Evolutionary conservation across 148 eudicot genomes (phyloP).

Genomic region (Suaeda aralocaspica): DNA sequence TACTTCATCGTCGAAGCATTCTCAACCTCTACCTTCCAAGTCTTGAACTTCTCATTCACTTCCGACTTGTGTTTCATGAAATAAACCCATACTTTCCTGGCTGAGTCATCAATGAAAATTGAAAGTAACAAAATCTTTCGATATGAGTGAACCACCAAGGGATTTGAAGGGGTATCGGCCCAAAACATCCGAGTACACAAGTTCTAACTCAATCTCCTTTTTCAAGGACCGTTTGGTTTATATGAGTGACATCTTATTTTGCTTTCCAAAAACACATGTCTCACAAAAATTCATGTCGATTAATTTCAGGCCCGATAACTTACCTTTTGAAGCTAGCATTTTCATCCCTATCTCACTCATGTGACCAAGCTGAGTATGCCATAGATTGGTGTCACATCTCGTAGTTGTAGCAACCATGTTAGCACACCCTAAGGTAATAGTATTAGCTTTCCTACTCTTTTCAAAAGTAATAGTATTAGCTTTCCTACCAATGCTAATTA

Average conservation of each 20-base stretch:
- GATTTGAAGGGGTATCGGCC: background rate
- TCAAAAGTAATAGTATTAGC: too few species aligned
- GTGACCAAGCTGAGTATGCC: slow-evolving; percentile 9
- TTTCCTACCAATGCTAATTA: too few species aligned
- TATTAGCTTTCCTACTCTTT: too few species aligned
- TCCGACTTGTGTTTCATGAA: slow-evolving; percentile 12
- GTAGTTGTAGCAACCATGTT: background rate
- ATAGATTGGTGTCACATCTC: background rate
- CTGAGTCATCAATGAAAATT: background rate
- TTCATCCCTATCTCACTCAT: slow-evolving; percentile 13
- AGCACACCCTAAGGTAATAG: slow-evolving; percentile 1
- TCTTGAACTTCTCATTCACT: background rate
- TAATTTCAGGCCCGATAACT: background rate
- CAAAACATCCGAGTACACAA: background rate
- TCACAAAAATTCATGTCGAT: background rate
- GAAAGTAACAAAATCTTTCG: background rate
- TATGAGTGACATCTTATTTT: background rate
- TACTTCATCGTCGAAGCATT: background rate
- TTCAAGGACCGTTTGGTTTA: background rate
- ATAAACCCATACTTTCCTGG: slow-evolving; percentile 5
- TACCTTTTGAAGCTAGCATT: background rate
- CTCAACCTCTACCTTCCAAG: slow-evolving; percentile 9
- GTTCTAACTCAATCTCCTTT: background rate
- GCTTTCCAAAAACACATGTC: background rate
- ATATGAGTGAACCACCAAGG: slow-evolving; percentile 1